Evolutionary conservation across 2,329 filamentous ascomycete genomes (phyloP).

Genomic region (Chlorencoelia australis): DNA sequence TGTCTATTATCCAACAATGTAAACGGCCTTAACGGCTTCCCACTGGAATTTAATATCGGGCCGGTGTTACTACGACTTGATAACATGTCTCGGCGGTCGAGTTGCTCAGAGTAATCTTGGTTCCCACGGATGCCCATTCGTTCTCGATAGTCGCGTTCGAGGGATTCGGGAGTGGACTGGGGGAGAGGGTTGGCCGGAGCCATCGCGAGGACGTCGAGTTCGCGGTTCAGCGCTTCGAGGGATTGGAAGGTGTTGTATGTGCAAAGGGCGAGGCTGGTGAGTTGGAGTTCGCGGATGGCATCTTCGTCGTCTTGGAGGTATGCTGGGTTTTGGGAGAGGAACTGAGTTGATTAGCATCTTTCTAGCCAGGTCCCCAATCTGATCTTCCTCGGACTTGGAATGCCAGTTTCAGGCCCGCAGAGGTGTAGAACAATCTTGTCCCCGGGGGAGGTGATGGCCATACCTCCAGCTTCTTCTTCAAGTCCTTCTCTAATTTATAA

Average conservation of each 20-base stretch:
- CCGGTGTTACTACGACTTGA: slow-evolving; percentile 41
- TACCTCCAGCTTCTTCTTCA: slow-evolving; percentile 75
- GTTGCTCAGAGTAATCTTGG: slow-evolving; percentile 56
- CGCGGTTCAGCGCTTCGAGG: slow-evolving; percentile 78
- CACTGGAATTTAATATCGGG: slow-evolving; percentile 65
- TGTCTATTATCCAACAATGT: slow-evolving; percentile 71
- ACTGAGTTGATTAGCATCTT: slow-evolving; percentile 32
- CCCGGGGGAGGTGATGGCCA: slow-evolving; percentile 24
- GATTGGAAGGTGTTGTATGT: slow-evolving; percentile 75
- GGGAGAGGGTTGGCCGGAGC: slow-evolving; percentile 46
- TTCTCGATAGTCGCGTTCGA: slow-evolving; percentile 38
- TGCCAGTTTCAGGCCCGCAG: slow-evolving; percentile 5
- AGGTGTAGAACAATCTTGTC: slow-evolving; percentile 24
- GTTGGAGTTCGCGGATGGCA: slow-evolving; percentile 65
- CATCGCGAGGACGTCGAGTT: slow-evolving; percentile 70
- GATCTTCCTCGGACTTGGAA: not conserved
- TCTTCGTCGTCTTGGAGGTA: slow-evolving; percentile 70
- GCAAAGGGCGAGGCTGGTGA: slow-evolving; percentile 63
- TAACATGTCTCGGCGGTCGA: slow-evolving; percentile 55
- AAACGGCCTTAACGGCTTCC: slow-evolving; percentile 84
- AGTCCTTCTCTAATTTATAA: slow-evolving; percentile 74
- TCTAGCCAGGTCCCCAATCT: not conserved
- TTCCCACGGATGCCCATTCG: slow-evolving; percentile 28
- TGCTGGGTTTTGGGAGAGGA: slow-evolving; percentile 47
- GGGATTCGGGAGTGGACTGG: slow-evolving; percentile 33